Percentiles rank a stretch among this genome's conserved stretches.
phyloP scores from a whole-genome alignment of 257 asterid species.

The Nicotiana noctiflora region DNA sequence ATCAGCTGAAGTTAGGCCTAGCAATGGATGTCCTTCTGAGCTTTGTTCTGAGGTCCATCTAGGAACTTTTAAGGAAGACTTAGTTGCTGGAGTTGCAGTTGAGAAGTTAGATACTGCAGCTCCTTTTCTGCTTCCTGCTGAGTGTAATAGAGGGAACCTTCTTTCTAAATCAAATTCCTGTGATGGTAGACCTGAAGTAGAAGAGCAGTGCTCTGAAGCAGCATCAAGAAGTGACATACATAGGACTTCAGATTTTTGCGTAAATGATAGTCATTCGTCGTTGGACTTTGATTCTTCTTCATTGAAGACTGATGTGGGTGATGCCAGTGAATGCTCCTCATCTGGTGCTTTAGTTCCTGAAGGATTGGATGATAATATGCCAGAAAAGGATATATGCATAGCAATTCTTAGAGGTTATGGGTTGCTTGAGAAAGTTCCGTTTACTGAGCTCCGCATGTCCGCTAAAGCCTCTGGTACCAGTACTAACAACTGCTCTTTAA shows the following conservation, averaged over 20 bases:
- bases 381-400: constrained; percentile 56
- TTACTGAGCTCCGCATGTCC: constrained; percentile 22
- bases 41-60: constrained; percentile 37
- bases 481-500: constrained; percentile 33
- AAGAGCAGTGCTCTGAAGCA: constrained; percentile 36
- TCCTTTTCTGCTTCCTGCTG: constrained; percentile 16
- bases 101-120: constrained; percentile 26
- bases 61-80: constrained; percentile 27
- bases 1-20: constrained; percentile 19
- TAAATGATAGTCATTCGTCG: constrained; percentile 57
- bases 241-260: constrained; percentile 27
- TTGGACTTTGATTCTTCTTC: constrained; percentile 37
- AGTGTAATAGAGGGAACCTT: constrained; percentile 20
- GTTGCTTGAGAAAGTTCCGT: constrained; percentile 32
- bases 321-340: constrained; percentile 63
- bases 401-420: constrained; percentile 56
- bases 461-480: constrained; percentile 15
- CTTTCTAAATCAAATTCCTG: constrained; percentile 27
- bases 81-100: constrained; percentile 21
- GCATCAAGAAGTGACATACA: constrained; percentile 30
- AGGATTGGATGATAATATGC: constrained; percentile 36
- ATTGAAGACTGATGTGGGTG: constrained; percentile 38
- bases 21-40: constrained; percentile 37
- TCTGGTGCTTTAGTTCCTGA: constrained; percentile 49
- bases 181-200: constrained; percentile 30